A percentile compares a stretch with the other conserved stretches of the same genome.
phyloP scores from a whole-genome alignment of 257 asterid species.

The Nicotiana benthamiana region DNA sequence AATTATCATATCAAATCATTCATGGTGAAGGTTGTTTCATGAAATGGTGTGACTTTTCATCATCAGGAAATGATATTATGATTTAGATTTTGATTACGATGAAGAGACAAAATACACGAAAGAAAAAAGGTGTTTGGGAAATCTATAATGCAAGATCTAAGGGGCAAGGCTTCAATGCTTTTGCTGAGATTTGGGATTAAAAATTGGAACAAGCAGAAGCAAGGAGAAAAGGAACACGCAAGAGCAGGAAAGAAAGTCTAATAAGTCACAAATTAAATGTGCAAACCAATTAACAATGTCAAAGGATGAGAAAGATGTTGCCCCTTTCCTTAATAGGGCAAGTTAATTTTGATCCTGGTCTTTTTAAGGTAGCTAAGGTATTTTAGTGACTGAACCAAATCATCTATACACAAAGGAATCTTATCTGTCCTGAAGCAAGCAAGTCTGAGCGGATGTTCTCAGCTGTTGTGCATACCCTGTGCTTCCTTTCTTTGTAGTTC shows the following conservation, averaged over 20 bases:
- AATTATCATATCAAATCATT: not conserved
- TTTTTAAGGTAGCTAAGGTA: not conserved
- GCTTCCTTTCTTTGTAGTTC: not conserved
- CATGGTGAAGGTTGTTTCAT: not conserved
- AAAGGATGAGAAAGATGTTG: not conserved
- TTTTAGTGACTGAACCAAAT: not conserved
- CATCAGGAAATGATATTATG: not conserved
- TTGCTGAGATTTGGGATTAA: not conserved
- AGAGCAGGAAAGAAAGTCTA: not conserved
- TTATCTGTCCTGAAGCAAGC: not conserved
- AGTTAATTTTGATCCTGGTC: not conserved
- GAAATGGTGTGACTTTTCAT: not conserved
- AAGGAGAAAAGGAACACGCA: not conserved
- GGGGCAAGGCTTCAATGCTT: not conserved
- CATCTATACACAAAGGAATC: not conserved
- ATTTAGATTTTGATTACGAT: not conserved
- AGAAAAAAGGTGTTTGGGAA: not conserved
- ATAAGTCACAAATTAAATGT: not conserved
- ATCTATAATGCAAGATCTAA: not conserved
- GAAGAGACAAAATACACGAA: not conserved
- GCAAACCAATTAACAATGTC: not conserved
- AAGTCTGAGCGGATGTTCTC: not conserved
- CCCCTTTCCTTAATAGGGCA: not conserved
- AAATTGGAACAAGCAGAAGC: not conserved
- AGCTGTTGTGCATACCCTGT: not conserved